Conservation (phyloP, 2,329 filamentous ascomycete species). For the Atkinsonella hypoxylon region DNA sequence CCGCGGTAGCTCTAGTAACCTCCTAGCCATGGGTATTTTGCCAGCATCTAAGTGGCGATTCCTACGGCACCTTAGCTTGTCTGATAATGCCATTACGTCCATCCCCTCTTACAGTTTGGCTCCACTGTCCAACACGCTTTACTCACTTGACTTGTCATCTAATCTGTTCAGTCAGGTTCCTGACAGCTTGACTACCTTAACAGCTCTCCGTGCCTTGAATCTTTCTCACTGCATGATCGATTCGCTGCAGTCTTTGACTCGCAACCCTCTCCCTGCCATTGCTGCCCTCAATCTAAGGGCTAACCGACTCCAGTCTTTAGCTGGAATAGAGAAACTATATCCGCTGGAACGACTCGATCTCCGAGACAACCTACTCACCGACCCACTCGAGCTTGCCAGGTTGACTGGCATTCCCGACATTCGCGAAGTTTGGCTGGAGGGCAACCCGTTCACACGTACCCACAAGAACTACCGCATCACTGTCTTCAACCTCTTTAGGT, state of each 20-base stretch:
- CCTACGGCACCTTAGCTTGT: constrained; percentile 77
- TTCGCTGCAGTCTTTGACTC: constrained; percentile 74
- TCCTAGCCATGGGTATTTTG: constrained; percentile 58
- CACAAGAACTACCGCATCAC: constrained; percentile 75
- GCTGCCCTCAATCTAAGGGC: constrained; percentile 83
- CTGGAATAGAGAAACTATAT: constrained; percentile 77
- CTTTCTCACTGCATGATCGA: constrained; percentile 97
- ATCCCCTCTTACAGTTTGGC: constrained; percentile 64
- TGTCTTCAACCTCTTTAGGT: constrained; percentile 93
- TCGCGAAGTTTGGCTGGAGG: constrained; percentile 81
- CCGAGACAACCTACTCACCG: constrained; percentile 80
- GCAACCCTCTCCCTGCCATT: constrained; percentile 83
- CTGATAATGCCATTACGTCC: constrained; percentile 80
- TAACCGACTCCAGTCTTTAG: constrained; percentile 77
- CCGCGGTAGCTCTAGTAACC: constrained; percentile 66
- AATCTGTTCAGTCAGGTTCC: constrained; percentile 94
- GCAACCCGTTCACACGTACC: constrained; percentile 83
- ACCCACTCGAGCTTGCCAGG: constrained; percentile 80
- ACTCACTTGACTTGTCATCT: constrained; percentile 82
- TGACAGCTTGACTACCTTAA: constrained; percentile 75
- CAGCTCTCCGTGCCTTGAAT: constrained; percentile 82
- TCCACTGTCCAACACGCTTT: constrained; percentile 76
- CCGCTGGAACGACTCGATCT: constrained; percentile 85
- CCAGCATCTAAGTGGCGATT: constrained; percentile 91
- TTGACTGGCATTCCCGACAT: constrained; percentile 86